Evolutionary conservation across 106 monocot species (phyloP).

Genomic region (Agapanthus africanus): DNA sequence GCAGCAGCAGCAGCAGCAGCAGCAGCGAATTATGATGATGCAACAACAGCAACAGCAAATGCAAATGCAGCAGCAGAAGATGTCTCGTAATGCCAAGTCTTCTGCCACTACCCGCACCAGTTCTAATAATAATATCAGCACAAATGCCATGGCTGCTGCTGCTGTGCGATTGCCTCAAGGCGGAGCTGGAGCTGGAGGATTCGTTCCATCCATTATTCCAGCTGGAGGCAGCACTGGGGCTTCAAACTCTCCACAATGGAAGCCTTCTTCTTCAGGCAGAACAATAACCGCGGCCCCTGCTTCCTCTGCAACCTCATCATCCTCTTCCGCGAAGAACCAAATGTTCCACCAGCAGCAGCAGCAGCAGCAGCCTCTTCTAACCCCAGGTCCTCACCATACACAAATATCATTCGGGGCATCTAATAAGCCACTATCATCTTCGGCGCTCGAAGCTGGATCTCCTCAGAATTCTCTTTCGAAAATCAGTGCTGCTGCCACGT

Average conservation of each 20-base stretch:
- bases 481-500: slow-evolving; percentile 7
- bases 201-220: slow-evolving; percentile 51
- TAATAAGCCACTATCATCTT: slow-evolving; percentile 17
- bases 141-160: not conserved
- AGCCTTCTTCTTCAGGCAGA: slow-evolving; percentile 13
- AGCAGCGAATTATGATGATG: slow-evolving; percentile 30
- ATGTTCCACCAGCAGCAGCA: slow-evolving; percentile 44
- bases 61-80: too few relatives aligned
- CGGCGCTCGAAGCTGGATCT: slow-evolving; percentile 28
- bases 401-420: slow-evolving; percentile 75
- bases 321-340: slow-evolving; percentile 23
- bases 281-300: slow-evolving; percentile 11
- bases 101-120: slow-evolving; percentile 17
- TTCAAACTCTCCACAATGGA: slow-evolving; percentile 57
- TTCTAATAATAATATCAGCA: slow-evolving; percentile 13
- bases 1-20: slow-evolving; percentile 41
- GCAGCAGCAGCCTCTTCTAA: too few relatives aligned
- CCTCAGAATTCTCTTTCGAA: slow-evolving; percentile 35
- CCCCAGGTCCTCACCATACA: too few relatives aligned
- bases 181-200: too few relatives aligned
- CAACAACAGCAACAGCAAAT: slow-evolving; percentile 32
- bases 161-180: slow-evolving; percentile 33
- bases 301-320: slow-evolving; percentile 8
- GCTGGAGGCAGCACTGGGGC: slow-evolving; percentile 10
- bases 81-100: slow-evolving; percentile 31